phyloP scores from a whole-genome alignment of 495 filamentous ascomycete species.

The Neohortaea acidophila region DNA sequence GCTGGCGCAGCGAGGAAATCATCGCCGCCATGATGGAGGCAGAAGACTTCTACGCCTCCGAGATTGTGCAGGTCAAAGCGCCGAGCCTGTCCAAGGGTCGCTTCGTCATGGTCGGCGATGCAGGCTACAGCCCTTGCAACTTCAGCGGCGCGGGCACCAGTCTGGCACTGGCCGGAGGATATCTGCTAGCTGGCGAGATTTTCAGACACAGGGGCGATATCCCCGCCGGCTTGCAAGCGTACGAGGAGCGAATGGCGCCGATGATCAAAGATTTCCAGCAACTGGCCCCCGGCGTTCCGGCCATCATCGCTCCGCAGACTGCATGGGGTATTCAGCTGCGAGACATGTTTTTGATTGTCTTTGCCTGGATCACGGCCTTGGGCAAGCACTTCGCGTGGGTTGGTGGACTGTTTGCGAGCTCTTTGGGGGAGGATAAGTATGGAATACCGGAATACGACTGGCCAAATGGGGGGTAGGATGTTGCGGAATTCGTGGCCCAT shows the following conservation, averaged over 20 bases:
- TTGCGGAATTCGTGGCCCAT: too few species aligned
- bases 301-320: constrained; percentile 28
- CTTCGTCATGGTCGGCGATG: constrained; percentile 17
- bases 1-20: constrained; percentile 31
- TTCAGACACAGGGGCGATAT: constrained; percentile 23
- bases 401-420: background rate
- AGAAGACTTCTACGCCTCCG: constrained; percentile 35
- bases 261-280: constrained; percentile 29
- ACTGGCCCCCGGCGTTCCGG: constrained; percentile 22
- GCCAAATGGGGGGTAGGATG: too few species aligned
- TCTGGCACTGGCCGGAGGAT: constrained; percentile 15
- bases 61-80: constrained; percentile 33
- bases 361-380: constrained; percentile 21
- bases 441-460: background rate
- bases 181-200: constrained; percentile 17
- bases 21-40: constrained; percentile 27
- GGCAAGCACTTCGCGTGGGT: background rate
- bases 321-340: constrained; percentile 27
- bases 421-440: too few species aligned
- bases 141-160: constrained; percentile 14
- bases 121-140: constrained; percentile 26
- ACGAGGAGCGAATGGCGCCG: constrained; percentile 31
- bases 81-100: constrained; percentile 22
- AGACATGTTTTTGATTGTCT: constrained; percentile 17
- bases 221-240: constrained; percentile 25